Evolutionary conservation across 352 stramenopile genomes (phyloP).

Genomic region (Globisporangium yorkense): DNA sequence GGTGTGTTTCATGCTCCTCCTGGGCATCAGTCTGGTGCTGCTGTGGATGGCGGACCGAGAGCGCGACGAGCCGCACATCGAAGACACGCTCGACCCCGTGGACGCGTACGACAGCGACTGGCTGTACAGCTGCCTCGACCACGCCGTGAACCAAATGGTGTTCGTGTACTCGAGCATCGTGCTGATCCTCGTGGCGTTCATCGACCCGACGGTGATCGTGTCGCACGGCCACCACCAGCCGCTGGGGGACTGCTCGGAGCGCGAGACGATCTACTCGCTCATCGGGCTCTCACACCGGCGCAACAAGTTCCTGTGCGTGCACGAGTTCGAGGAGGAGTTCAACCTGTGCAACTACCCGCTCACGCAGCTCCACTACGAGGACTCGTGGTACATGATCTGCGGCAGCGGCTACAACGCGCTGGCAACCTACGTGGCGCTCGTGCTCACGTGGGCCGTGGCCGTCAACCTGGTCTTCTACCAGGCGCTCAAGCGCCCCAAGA

Average conservation of each 20-base stretch:
- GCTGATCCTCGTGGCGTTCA: conserved; percentile 46
- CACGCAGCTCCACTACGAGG: conserved; percentile 61
- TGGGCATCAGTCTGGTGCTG: conserved; percentile 44
- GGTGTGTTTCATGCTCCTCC: conserved; percentile 46
- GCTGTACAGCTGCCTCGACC: conserved; percentile 67
- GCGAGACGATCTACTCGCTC: conserved; percentile 53
- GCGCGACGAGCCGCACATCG: conserved; percentile 45
- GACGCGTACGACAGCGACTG: conserved; percentile 81
- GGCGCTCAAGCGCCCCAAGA: conserved; percentile 64
- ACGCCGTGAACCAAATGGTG: conserved; percentile 79
- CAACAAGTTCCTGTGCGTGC: conserved; percentile 64
- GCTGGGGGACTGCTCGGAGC: conserved; percentile 58
- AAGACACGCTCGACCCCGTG: conserved; percentile 47
- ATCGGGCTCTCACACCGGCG: conserved; percentile 50
- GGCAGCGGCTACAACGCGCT: conserved; percentile 57
- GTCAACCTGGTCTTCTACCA: conserved; percentile 37
- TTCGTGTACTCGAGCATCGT: conserved; percentile 63
- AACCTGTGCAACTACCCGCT: conserved; percentile 78
- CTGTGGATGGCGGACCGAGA: conserved; percentile 72
- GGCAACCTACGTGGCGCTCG: conserved; percentile 43
- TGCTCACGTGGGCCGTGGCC: conserved; percentile 22
- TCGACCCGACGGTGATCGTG: conserved; percentile 66
- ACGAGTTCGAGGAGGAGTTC: conserved; percentile 82
- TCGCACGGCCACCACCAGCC: conserved; percentile 72
- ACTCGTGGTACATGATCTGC: conserved; percentile 86